Conservation (phyloP, 352 stramenopile species). For the Phytophthora sojae region DNA sequence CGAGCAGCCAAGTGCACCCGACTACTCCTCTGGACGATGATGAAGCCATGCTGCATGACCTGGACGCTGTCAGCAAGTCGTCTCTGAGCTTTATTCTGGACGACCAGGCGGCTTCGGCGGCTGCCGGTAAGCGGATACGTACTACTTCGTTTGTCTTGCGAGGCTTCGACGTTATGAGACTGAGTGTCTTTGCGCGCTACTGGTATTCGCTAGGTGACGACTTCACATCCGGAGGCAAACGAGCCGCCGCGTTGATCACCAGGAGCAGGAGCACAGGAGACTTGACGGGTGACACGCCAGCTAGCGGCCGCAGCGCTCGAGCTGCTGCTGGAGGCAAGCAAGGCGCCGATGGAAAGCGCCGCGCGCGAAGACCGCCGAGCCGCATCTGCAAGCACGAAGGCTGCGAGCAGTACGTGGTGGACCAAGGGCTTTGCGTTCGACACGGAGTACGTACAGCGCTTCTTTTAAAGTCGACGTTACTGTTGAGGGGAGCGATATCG, state of each 20-base stretch:
- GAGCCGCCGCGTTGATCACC: conserved; percentile 28
- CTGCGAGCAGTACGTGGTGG: conserved; percentile 83
- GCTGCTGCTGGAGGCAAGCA: conserved; percentile 20
- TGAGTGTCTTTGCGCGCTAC: neutral
- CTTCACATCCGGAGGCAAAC: conserved; percentile 29
- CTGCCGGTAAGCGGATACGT: conserved; percentile 17
- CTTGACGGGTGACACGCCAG: conserved; percentile 22
- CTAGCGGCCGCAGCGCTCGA: conserved; percentile 12
- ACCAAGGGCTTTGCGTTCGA: conserved; percentile 78
- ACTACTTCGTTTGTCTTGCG: neutral
- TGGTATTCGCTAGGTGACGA: conserved; percentile 22
- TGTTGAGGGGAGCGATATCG: too few relatives aligned
- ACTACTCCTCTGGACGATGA: conserved; percentile 29
- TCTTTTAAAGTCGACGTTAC: too few relatives aligned
- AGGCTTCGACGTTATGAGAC: conserved; percentile 1
- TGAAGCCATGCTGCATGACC: neutral
- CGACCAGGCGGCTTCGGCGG: conserved; percentile 41
- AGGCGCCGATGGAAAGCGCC: conserved; percentile 57
- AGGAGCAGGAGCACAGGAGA: conserved; percentile 45
- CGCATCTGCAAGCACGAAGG: conserved; percentile 78
- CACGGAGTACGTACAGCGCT: conserved; percentile 67
- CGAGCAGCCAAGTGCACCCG: conserved; percentile 23
- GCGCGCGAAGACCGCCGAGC: conserved; percentile 58
- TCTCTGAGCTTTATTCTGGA: conserved; percentile 83
- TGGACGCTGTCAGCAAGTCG: conserved; percentile 52